Percentiles rank a stretch among this genome's conserved stretches.
Conservation (phyloP, 2,329 filamentous ascomycete genomes). For the Calonectria pseudoreteaudii region DNA sequence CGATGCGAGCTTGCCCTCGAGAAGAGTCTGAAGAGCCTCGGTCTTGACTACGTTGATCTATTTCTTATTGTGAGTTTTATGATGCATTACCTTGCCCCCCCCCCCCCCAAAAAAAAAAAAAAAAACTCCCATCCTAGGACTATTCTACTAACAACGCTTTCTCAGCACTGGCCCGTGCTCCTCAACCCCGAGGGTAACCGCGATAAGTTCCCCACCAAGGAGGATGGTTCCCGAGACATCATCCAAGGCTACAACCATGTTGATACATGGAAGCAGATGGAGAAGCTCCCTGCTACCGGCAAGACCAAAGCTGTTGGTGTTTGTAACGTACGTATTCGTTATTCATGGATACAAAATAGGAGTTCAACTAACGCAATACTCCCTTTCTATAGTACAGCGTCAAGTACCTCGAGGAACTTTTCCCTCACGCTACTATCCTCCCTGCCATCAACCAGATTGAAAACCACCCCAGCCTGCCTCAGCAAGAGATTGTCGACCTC, state of each 20-base stretch:
- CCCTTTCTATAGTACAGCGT: constrained; percentile 61
- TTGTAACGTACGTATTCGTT: constrained; percentile 59
- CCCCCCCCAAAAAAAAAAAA: neutral
- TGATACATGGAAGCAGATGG: constrained; percentile 83
- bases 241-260: constrained; percentile 76
- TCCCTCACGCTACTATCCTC: constrained; percentile 62
- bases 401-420: constrained; percentile 66
- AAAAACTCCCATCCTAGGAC: no score
- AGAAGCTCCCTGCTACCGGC: constrained; percentile 71
- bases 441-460: constrained; percentile 80
- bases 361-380: constrained; percentile 6
- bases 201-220: constrained; percentile 79
- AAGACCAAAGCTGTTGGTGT: constrained; percentile 68
- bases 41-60: constrained; percentile 84
- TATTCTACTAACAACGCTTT: neutral
- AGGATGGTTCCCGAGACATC: constrained; percentile 81
- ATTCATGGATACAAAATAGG: neutral
- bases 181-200: constrained; percentile 85
- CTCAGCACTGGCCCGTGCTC: constrained; percentile 81
- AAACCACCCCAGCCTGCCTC: constrained; percentile 77
- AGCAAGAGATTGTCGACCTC: constrained; percentile 78
- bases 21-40: constrained; percentile 78
- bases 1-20: constrained; percentile 77
- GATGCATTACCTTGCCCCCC: no score
- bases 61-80: constrained; percentile 70